Conservation (phyloP, 345 rosid species). For the Populus ilicifolia region DNA sequence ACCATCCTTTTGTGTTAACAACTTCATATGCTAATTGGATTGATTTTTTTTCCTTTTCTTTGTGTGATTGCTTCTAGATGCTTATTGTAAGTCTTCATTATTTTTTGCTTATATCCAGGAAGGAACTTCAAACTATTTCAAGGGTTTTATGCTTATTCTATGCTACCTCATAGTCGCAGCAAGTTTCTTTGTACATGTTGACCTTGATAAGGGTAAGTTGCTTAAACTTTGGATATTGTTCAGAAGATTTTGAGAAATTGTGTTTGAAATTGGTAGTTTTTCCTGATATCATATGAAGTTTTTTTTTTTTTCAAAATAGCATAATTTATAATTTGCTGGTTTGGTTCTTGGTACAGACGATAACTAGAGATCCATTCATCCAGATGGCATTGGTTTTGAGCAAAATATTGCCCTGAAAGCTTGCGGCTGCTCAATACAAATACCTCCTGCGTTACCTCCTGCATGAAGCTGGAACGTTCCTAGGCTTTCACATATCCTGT, state of each 20-base stretch:
- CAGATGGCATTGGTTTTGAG: background rate
- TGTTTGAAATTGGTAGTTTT: background rate
- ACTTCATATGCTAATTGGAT: background rate
- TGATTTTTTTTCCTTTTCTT: background rate
- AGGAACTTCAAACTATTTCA: slow-evolving; percentile 47
- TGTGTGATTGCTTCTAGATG: background rate
- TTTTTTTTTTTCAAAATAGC: background rate
- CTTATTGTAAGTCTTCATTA: background rate
- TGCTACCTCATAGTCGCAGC: slow-evolving; percentile 52
- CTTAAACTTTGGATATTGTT: background rate
- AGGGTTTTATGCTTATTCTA: slow-evolving; percentile 48
- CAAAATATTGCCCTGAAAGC: background rate
- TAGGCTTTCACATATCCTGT: background rate
- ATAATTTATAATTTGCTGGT: background rate
- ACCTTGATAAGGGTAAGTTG: slow-evolving; percentile 30
- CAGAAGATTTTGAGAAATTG: background rate
- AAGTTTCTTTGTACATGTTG: slow-evolving; percentile 45
- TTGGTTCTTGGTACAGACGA: background rate
- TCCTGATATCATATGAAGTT: background rate
- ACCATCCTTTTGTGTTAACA: background rate
- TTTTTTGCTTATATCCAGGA: slow-evolving; percentile 29
- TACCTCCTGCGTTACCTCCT: background rate
- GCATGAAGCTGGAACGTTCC: background rate
- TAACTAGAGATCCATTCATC: background rate
- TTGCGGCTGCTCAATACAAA: background rate